Base-by-base conservation (phyloP, 305 asterid genomes). In the Fraxinus floribunda region DNA sequence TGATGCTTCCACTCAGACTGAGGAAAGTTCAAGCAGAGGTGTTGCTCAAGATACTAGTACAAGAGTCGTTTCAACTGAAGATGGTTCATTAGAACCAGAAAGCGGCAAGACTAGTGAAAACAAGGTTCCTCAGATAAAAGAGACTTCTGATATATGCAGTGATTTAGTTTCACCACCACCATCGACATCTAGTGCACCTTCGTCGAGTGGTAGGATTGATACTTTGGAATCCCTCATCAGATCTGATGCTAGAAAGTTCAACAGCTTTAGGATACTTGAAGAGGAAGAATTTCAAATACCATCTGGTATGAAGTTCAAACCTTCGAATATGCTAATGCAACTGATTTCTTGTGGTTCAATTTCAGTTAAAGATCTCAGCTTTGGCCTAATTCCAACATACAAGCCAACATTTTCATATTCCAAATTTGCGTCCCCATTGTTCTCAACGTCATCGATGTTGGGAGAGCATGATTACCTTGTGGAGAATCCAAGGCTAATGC, bases 1-100 rank as follows among this genome's bases (percentile, higher is more conserved):
- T 32, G 98, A 96, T 89, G 99, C 99, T 82, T 90, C 98, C 39
- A 96, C 99, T 70, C 99, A 96, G 88, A 96, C 99, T 0, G 98
- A 96, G 82, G 99, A 91, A 77, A 90, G 85, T 76, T 76, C 88
- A 57, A 83, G 76, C 84, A 84, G 83, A 84, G 86, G 84, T 70
- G 76, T 74, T 41, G 78, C 84, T 78, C 93, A 84, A 52, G 90
- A 88, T 79, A 90, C 95, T 38, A 90, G 97, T 81, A 89, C 88
- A 11, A 81, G 93, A 83, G 98, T 97, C 10, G 93, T 93, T 81
- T 91, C 95, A 15, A 93, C 97, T 6, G 98, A 94, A 66, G 99
- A 94, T 22, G 90, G 89, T 9, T 79, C 90, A 73, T 24, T 78
- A 39, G 95, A 88, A 81, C 82, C 87, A 36, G 91, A 85, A 70